phyloP scores from a whole-genome alignment of 345 rosid genomes.

The Salix viminalis region DNA sequence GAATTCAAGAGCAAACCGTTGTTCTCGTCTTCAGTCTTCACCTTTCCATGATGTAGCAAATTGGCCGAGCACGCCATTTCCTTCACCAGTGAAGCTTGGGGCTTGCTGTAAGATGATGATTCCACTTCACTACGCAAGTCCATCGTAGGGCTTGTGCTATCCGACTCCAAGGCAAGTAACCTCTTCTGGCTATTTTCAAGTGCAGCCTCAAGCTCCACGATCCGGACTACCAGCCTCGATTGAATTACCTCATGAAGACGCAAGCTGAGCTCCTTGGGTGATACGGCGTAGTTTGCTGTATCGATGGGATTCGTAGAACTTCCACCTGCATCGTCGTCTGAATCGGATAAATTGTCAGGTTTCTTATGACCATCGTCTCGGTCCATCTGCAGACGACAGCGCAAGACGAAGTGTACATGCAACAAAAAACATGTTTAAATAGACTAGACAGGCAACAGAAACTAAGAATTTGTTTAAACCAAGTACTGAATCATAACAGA shows the following conservation, averaged over 20 bases:
- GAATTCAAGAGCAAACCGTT: no score
- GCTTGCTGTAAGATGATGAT: no score
- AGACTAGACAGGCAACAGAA: no score
- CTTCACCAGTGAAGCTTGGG: no score
- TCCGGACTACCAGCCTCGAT: slow-evolving; percentile 25
- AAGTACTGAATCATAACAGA: no score
- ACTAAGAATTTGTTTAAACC: no score
- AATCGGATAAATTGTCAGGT: slow-evolving; percentile 9
- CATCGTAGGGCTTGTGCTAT: neutral
- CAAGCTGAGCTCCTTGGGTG: slow-evolving; percentile 28
- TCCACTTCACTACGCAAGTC: neutral
- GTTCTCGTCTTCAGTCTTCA: no score
- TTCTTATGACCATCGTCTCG: neutral
- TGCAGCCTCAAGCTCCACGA: slow-evolving; percentile 34
- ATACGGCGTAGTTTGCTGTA: slow-evolving; percentile 14
- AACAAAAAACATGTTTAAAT: no score
- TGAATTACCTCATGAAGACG: slow-evolving; percentile 35
- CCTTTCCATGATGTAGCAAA: no score
- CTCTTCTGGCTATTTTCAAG: slow-evolving; percentile 24
- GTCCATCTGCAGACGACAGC: slow-evolving; percentile 9
- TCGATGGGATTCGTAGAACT: neutral
- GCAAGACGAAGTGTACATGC: no score
- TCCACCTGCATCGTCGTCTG: slow-evolving; percentile 11
- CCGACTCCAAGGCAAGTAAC: slow-evolving; percentile 12
- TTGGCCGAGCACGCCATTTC: no score